Evolutionary conservation across 352 stramenopile genomes (phyloP), one percentile per base, ranked within the genome.

Genomic region (Globisporangium paroecandrum): DNA sequence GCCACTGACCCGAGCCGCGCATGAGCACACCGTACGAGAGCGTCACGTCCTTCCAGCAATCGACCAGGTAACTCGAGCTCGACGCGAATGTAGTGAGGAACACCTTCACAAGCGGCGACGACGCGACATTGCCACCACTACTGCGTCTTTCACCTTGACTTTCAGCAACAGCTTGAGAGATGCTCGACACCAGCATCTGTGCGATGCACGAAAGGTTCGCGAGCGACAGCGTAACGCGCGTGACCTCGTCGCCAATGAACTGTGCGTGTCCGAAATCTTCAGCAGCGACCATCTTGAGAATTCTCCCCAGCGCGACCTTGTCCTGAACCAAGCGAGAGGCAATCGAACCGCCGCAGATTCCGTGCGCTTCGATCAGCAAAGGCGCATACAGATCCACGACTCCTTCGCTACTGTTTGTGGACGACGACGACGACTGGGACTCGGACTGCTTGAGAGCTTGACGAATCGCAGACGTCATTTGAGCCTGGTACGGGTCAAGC

Each of bases 401-500:
- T 6, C 76, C 43, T 10, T 51, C 18, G 0, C 43, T 64, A 20
- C 24, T 61, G 36, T 15, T 62, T 46, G 13, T 58, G 64, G 4
- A 69, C 18, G 66, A 36, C 20, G 51, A 65, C 64, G 68, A 58
- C 66, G 27, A 32, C 27, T 32, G 27, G 27, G 27, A 32, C 27
- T 77, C 65, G 9, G 69, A 71, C 63, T 93, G 84, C 58, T 91
- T 91, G 15, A 91, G 65, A 12, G 89, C 81, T 61, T 94, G 89
- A 4, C 89, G 87, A 27, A 95, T 72, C 46, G 89, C 88, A 27
- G 89, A 89, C 9, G 81, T 88, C 64, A 96, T 79, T 56, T 96
- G 89, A 7, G 89, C 89, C 74, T 91, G 83, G 53, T 96, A 96
- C 25, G 88, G 85, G 46, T 93, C 85, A 29, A 96, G 69, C 58